Percentiles rank a stretch among this genome's conserved stretches.
phyloP scores from a whole-genome alignment of 139 green algal species.

The Yamagishiella unicocca region DNA sequence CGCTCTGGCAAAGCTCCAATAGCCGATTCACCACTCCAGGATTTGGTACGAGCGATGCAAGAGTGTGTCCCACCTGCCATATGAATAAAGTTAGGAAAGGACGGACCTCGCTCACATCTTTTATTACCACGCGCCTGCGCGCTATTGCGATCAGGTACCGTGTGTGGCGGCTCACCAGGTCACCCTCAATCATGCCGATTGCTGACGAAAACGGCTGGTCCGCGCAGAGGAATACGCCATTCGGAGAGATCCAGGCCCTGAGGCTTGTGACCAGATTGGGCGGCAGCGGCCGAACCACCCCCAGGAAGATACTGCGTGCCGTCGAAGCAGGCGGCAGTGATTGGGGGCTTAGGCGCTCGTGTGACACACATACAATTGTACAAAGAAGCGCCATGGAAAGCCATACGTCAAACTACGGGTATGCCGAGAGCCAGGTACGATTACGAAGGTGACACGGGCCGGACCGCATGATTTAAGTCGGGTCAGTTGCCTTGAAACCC shows the following conservation, averaged over 20 bases:
- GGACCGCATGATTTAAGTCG: too few relatives aligned
- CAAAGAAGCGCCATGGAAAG: too few relatives aligned
- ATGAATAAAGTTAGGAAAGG: too few relatives aligned
- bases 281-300: slow-evolving; percentile 11
- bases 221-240: slow-evolving; percentile 4
- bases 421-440: too few relatives aligned
- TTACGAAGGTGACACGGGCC: too few relatives aligned
- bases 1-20: slow-evolving; percentile 6
- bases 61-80: slow-evolving; percentile 7
- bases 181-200: background rate
- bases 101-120: too few relatives aligned
- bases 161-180: slow-evolving; percentile 15
- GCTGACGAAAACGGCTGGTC: slow-evolving; percentile 30
- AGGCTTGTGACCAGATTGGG: background rate
- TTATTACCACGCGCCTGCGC: too few relatives aligned
- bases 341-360: too few relatives aligned
- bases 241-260: slow-evolving; percentile 8
- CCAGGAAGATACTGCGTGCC: slow-evolving; percentile 44
- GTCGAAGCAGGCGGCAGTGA: too few relatives aligned
- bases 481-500: too few relatives aligned
- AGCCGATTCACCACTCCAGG: background rate
- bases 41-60: background rate
- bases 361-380: too few relatives aligned
- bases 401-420: too few relatives aligned
- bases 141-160: background rate